phyloP scores from a whole-genome alignment of 2,329 filamentous ascomycete species.

The Aotearoamyces nothofagi region DNA sequence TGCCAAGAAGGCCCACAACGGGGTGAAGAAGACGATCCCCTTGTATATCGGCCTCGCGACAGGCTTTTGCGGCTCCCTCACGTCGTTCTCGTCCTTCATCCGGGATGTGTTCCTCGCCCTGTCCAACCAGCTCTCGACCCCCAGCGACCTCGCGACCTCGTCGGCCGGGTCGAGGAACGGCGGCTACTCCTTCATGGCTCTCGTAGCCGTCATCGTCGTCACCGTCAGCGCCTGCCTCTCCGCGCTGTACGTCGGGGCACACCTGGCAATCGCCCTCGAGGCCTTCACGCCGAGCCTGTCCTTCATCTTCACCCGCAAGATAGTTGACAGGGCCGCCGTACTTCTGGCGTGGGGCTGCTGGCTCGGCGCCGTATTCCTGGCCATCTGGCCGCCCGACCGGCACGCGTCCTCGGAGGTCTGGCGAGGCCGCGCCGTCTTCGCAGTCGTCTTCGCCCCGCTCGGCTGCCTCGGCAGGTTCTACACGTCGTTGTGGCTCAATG shows the following conservation, averaged over 20 bases:
- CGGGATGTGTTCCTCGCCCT: slow-evolving; percentile 67
- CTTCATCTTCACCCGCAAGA: slow-evolving; percentile 35
- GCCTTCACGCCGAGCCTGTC: slow-evolving; percentile 43
- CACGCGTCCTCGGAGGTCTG: slow-evolving; percentile 38
- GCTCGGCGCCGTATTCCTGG: slow-evolving; percentile 61
- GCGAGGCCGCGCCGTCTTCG: slow-evolving; percentile 63
- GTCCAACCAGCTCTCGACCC: slow-evolving; percentile 41
- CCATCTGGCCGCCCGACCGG: slow-evolving; percentile 52
- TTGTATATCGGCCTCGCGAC: slow-evolving; percentile 77
- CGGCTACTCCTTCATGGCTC: slow-evolving; percentile 72
- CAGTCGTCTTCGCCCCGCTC: slow-evolving; percentile 67
- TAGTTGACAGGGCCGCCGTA: slow-evolving; percentile 48
- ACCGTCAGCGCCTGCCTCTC: slow-evolving; percentile 57
- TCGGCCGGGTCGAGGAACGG: slow-evolving; percentile 38
- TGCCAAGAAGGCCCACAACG: slow-evolving; percentile 40
- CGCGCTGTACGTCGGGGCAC: slow-evolving; percentile 57
- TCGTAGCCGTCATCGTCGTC: slow-evolving; percentile 58
- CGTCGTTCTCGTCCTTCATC: slow-evolving; percentile 77
- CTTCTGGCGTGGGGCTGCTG: slow-evolving; percentile 59
- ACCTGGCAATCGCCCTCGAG: slow-evolving; percentile 52
- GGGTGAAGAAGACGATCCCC: slow-evolving; percentile 72
- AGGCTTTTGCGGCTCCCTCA: slow-evolving; percentile 81
- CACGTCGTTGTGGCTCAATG: slow-evolving; percentile 55
- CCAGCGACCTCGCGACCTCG: slow-evolving; percentile 7
- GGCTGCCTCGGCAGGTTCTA: slow-evolving; percentile 70